Evolutionary conservation across 2,329 filamentous ascomycete genomes (phyloP), one percentile per base, ranked within the genome.

Genomic region (Phoma sp.): DNA sequence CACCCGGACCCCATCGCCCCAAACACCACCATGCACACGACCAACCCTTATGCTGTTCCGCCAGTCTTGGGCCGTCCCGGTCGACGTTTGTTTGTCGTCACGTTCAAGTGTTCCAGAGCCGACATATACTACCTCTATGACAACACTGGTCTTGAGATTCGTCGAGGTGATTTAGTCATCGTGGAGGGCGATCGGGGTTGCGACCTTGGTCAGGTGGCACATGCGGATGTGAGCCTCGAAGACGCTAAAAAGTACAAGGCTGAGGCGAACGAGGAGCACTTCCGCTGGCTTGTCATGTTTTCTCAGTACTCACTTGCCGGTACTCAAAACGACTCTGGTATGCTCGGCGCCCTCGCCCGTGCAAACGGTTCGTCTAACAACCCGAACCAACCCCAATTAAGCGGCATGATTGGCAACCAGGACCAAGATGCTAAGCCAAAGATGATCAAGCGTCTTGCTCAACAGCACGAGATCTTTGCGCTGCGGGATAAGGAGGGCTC

Each of bases 231-330:
- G 35, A 90, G 92, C 59, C 92, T 92, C 84, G 88, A 92, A 63
- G 86, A 89, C 46, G 95, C 95, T 8, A 93, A 95, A 69, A 89
- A 95, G 43, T 80, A 92, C 63, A 96, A 97, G 74, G 91, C 96
- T 66, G 88, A 95, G 65, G 96, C 94, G 63, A 90, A 90, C 2
- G 92, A 97, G 73, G 92, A 98, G 73, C 95, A 99, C 74, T 97
- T 96, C 78, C 93, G 92, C 70, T 98, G 94, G 91, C 83, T 99
- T 48, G 96, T 98, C 90, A 95, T 98, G 90, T 99, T 97, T 75
- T 96, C 92, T 1, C 88, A 92, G 41, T 73, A 74, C 57, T 74
- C 73, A 1, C 60, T 73, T 31, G 64, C 71, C 13, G 71, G 71
- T 7, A 63, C 62, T 3, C 62, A 69, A 19, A 71, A 69, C 22